These are phyloP conservation scores for Amanita fuliginea DNA, from an alignment of 768 basidiomycete species.

Conservation along the genomic window DNA sequence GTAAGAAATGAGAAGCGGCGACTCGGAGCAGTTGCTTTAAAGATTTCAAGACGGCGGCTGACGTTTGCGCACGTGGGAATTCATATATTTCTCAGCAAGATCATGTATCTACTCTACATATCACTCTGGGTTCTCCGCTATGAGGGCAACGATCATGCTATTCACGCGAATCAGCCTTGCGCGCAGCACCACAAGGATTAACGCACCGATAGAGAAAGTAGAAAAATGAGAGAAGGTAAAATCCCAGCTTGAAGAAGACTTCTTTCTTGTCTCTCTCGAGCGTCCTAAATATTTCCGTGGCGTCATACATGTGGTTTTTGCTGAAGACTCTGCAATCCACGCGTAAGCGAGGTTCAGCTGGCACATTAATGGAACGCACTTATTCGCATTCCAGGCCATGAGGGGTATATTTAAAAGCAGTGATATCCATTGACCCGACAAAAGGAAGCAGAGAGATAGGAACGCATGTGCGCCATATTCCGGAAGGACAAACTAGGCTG, in stretches of 20 bases:
- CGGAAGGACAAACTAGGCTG: conserved; percentile 51
- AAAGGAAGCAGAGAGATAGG: conserved; percentile 76
- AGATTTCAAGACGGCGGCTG: not conserved
- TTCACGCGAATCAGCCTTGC: not conserved
- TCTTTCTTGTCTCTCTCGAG: conserved; percentile 91
- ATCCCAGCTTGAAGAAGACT: conserved; percentile 87
- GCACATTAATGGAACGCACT: conserved; percentile 44
- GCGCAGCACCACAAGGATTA: not conserved
- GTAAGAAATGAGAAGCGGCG: not conserved
- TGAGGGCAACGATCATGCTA: conserved; percentile 80
- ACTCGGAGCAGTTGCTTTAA: not conserved
- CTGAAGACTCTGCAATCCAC: conserved; percentile 23
- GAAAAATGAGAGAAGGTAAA: conserved; percentile 85
- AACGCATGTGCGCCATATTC: conserved; percentile 93
- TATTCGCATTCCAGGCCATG: conserved; percentile 86
- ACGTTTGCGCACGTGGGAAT: not conserved
- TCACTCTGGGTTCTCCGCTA: conserved; percentile 47
- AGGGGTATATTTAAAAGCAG: conserved; percentile 84
- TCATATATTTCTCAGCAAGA: not conserved
- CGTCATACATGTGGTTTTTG: conserved; percentile 97
- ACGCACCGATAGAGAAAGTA: conserved; percentile 83
- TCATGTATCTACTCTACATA: conserved; percentile 4
- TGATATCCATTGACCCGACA: conserved; percentile 88
- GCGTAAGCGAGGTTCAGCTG: not conserved
- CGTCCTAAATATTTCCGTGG: conserved; percentile 97